Conservation (phyloP, 306 rosid genomes). For the Medicago lupulina region DNA sequence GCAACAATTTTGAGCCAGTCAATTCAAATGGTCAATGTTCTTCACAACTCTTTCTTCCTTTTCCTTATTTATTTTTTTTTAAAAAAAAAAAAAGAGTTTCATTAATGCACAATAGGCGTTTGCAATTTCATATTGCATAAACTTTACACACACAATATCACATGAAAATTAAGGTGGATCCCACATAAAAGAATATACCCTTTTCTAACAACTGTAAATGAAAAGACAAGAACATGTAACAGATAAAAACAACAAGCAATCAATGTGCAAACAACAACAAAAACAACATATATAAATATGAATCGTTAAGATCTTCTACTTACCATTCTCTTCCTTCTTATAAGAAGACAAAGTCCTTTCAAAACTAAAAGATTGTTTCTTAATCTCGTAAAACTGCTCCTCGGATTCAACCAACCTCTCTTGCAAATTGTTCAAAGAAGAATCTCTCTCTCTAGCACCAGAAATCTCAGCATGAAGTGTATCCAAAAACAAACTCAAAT, state of each 20-base stretch:
- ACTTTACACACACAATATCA: constrained; percentile 30
- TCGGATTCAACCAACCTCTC: constrained; percentile 59
- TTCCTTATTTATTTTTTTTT: neutral
- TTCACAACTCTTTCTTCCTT: constrained; percentile 20
- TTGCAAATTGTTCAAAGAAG: constrained; percentile 35
- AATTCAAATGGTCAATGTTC: constrained; percentile 19
- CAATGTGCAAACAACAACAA: constrained; percentile 12
- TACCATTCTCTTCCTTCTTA: constrained; percentile 60
- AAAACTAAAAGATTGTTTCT: constrained; percentile 61
- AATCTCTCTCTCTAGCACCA: constrained; percentile 48
- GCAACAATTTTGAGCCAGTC: constrained; percentile 30
- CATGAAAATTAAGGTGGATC: constrained; percentile 43
- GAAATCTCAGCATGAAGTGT: constrained; percentile 57
- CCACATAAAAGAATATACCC: constrained; percentile 35
- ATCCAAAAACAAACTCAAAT: constrained; percentile 60
- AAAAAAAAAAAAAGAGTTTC: constrained; percentile 18
- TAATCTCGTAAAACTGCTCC: constrained; percentile 72
- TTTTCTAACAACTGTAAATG: constrained; percentile 30
- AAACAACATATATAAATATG: constrained; percentile 22
- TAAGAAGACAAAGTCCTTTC: constrained; percentile 55
- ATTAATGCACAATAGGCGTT: constrained; percentile 16
- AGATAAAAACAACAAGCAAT: constrained; percentile 32
- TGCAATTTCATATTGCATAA: constrained; percentile 27
- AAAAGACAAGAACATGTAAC: constrained; percentile 27
- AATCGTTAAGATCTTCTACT: constrained; percentile 45